phyloP scores from a whole-genome alignment of 1,284 basidiomycete genomes.

The Apiotrichum montevideense region DNA sequence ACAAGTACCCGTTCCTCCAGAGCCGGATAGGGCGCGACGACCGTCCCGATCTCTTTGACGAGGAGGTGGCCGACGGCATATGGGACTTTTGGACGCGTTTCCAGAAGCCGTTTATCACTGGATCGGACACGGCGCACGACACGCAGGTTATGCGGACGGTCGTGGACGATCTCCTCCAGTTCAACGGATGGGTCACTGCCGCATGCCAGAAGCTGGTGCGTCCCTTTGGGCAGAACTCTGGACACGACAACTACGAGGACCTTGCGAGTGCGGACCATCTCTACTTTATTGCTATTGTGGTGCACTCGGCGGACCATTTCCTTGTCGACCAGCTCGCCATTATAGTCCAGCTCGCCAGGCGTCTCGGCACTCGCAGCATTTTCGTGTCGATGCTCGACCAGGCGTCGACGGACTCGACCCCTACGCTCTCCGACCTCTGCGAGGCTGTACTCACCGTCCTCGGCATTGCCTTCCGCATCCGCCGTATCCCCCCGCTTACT shows the following conservation, averaged over 20 bases:
- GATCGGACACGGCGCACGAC: slow-evolving; percentile 76
- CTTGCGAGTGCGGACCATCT: slow-evolving; percentile 70
- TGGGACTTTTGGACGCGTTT: slow-evolving; percentile 84
- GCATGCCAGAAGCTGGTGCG: slow-evolving; percentile 81
- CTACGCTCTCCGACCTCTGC: slow-evolving; percentile 82
- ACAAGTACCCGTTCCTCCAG: slow-evolving; percentile 79
- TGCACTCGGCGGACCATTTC: slow-evolving; percentile 95
- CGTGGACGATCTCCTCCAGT: slow-evolving; percentile 79
- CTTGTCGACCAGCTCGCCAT: slow-evolving; percentile 92
- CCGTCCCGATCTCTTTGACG: slow-evolving; percentile 67
- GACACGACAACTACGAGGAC: slow-evolving; percentile 78
- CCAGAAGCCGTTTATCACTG: slow-evolving; percentile 77
- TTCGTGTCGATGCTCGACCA: slow-evolving; percentile 97
- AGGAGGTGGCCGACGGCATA: slow-evolving; percentile 67
- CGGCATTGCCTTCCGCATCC: slow-evolving; percentile 82
- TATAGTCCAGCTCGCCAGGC: slow-evolving; percentile 84
- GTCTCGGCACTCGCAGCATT: slow-evolving; percentile 75
- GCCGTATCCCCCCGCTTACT: slow-evolving; percentile 80
- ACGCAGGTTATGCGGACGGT: slow-evolving; percentile 76
- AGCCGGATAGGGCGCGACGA: slow-evolving; percentile 76
- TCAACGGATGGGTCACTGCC: slow-evolving; percentile 99
- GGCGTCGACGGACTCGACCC: slow-evolving; percentile 83
- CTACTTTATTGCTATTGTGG: slow-evolving; percentile 88
- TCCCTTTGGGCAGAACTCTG: slow-evolving; percentile 80
- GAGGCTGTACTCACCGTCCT: slow-evolving; percentile 86